Evolutionary conservation across 768 basidiomycete species (phyloP), one percentile per base, ranked within the genome.

Genomic region (Kwoniella botswanensis): DNA sequence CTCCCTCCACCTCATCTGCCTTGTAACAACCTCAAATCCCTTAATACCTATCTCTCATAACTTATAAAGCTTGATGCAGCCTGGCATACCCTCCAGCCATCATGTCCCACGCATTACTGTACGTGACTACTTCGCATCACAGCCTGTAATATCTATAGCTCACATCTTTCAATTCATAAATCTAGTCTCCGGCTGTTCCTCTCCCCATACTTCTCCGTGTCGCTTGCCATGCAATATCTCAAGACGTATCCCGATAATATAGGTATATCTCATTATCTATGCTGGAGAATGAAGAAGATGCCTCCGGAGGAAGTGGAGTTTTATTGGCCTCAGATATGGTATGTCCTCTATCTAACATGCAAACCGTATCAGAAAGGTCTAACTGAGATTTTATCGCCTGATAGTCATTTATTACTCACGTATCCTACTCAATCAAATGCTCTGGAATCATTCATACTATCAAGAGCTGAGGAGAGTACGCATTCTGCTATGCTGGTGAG

Each of bases 401-500:
- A 17, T 79, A 98, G 96, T 83, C 94, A 99, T 86, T 89, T 99
- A 46, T 89, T 98, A 68, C 89, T 98, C 63, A 97, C 96, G 3
- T 89, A 92, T 66, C 94, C 95, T 1, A 93, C 95, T 6, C 89
- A 90, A 78, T 97, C 94, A 1, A 88, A 92, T 63, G 97, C 97
- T 15, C 86, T 99, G 61, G 96, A 99, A 84, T 91, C 90, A 72
- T 98, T 98, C 82, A 91, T 99, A 52, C 88, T 95, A 35, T 92
- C 95, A 65, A 87, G 90, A 67, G 91, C 92, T 4, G 92, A 93
- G 81, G 90, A 91, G 75, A 96, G 94, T 43, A 94, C 95, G 0
- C 97, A 98, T 83, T 89, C 98, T 63, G 93, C 94, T 65, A 92
- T 99, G 88, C 88, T 95, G 72, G 96, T 97, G 79, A 84, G 95